Evolutionary conservation across 805 yeast genomes (phyloP), one percentile per base, ranked within the genome.

Genomic region (Metschnikowia cerradonensis): DNA sequence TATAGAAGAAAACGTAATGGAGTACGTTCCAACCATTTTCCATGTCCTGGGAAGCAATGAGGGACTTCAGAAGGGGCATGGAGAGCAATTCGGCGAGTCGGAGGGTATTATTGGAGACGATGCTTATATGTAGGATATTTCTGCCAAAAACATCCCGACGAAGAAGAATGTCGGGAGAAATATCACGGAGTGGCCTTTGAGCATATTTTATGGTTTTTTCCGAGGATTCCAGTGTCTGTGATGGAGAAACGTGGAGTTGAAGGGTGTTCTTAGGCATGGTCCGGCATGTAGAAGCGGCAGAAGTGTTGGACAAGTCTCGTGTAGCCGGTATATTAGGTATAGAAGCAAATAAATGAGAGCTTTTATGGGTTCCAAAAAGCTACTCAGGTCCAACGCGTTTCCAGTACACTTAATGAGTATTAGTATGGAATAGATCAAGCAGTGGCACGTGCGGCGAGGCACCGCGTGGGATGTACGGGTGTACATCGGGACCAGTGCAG

Each of bases 11-110:
- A 3, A 90, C 81, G 52, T 82, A 79, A 65, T 91, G 97, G 30
- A 91, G 71, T 23, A 89, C 81, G 40, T 88, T 86, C 86, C 95
- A 90, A 1, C 89, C 86, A 61, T 81, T 88, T 65, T 90, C 97
- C 47, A 71, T 71, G 64, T 91, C 97, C 2, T 72, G 67, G 0
- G 67, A 58, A 2, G 76, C 57, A 48, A 74, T 37, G 1, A 70
- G 52, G n/a, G 49, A 44, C 45, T 82, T 81, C 20, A 79, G 60
- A 15, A 76, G 74, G 7, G 77, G 73, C 54, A 78, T 76, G 47
- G 71, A 73, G 37, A 86, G 64, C 6, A 86, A 55, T 20, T 70
- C 69, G 7, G 66, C 60, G 15, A 87, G 67, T 23, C 73, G 61
- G 49, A 78, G 81, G 44, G 67, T 62, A 43, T 81, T 70, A 53